Evolutionary conservation across 805 yeast species (phyloP), one percentile per base, ranked within the genome.

Genomic region (Yarrowia deformans): DNA sequence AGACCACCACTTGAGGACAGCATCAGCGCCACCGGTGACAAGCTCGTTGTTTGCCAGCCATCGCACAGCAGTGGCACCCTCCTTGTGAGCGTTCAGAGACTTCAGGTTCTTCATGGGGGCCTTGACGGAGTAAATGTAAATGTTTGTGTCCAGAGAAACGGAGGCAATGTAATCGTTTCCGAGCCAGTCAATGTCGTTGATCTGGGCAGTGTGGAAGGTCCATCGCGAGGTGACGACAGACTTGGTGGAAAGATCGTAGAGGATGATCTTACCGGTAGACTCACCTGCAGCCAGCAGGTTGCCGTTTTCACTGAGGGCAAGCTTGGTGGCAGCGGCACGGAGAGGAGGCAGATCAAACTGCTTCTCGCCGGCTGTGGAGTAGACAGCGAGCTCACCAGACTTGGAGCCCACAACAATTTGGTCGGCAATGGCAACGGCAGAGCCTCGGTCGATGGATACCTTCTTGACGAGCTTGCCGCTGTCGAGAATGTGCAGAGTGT

Each of bases 161-260:
- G 94, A 87, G 23, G 88, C 90, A 54, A 90, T 84, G 73, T 84
- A 87, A 73, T 88, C 87, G 69, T 90, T 88, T 73, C 90, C 93
- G 10, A 81, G 81, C 99, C 98, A 95, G 32, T 87, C 78, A 60
- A 95, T 90, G 39, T 88, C 84, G 70, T 86, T 87, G 71, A 95
- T 89, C 69, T 85, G 87, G 69, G 97, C 89, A 1, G 93, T 90
- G 77, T 95, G 98, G 87, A 91, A 94, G 0, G 97, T 89, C 99
- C 99, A 95, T 76, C 98, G 86, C 0, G 96, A 87, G 1, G 98
- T 92, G 19, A 78, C 74, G 8, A 91, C 80, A 2, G 84, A 73
- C 64, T 81, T 84, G 48, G 87, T 87, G 1, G 77, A 77, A 8
- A 87, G 77, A 72, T 86, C 83, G 78, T 86, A 92, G 45, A 93